phyloP scores from a whole-genome alignment of 202 grass and related monocot genomes.

The Brachypodium distachyon region DNA sequence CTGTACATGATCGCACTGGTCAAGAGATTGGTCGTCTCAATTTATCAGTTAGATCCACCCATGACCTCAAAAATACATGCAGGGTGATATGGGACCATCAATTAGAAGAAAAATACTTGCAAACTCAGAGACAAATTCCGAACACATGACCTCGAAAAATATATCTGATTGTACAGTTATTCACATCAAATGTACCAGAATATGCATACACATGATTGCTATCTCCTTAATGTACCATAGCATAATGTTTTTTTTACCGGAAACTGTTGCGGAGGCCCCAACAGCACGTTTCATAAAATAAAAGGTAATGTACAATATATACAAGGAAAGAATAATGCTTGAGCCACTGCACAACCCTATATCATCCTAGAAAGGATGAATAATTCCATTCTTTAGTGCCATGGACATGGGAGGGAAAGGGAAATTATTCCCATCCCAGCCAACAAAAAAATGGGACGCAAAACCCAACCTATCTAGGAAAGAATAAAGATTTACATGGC shows the following conservation, averaged over 20 bases:
- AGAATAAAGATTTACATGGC: constrained; percentile 30
- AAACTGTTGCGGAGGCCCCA: too few relatives aligned
- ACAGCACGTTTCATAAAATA: too few relatives aligned
- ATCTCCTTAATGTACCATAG: not conserved
- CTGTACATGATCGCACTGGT: too few relatives aligned
- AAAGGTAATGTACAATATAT: too few relatives aligned
- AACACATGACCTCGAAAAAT: not conserved
- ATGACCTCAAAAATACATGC: too few relatives aligned
- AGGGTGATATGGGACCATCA: too few relatives aligned
- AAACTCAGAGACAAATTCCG: not conserved
- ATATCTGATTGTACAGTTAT: constrained; percentile 13
- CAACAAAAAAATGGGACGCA: constrained; percentile 10
- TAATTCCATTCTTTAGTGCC: not conserved
- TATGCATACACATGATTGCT: constrained; percentile 24
- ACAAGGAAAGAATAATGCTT: too few relatives aligned
- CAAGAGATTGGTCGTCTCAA: too few relatives aligned
- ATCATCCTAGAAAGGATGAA: not conserved
- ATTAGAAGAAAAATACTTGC: too few relatives aligned
- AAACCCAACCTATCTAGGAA: constrained; percentile 17
- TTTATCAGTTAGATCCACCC: too few relatives aligned
- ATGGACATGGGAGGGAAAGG: constrained; percentile 3
- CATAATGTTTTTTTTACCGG: not conserved
- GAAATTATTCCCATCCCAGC: constrained; percentile 17
- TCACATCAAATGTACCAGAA: constrained; percentile 19
- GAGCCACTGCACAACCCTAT: not conserved